Conservation (phyloP, 2,329 filamentous ascomycete genomes). For the Lithohypha guttulata region DNA sequence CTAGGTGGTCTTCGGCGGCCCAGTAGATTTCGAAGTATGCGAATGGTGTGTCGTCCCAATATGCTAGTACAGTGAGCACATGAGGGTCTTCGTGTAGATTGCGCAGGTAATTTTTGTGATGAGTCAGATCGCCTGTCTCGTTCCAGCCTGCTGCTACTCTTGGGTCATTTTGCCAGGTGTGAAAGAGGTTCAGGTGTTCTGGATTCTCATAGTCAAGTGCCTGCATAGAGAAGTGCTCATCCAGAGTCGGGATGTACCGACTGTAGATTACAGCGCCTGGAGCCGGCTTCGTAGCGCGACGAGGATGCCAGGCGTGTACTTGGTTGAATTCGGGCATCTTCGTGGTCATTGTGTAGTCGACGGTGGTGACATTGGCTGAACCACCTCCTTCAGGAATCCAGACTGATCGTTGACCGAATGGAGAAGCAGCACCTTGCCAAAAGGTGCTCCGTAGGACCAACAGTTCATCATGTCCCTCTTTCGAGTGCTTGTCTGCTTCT, state of each 20-base stretch:
- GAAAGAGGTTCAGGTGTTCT: conserved; percentile 59
- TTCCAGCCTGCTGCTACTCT: conserved; percentile 73
- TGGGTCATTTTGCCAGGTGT: conserved; percentile 74
- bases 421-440: conserved; percentile 61
- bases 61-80: conserved; percentile 57
- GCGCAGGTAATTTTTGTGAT: conserved; percentile 62
- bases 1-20: conserved; percentile 56
- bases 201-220: conserved; percentile 55
- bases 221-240: conserved; percentile 69
- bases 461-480: conserved; percentile 26
- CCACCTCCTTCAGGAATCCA: conserved; percentile 34
- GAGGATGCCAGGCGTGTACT: conserved; percentile 56
- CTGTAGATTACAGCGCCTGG: conserved; percentile 65
- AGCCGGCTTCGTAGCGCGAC: conserved; percentile 59
- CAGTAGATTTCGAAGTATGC: conserved; percentile 76
- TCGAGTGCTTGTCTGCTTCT: conserved; percentile 12
- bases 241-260: conserved; percentile 64
- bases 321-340: conserved; percentile 28
- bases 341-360: conserved; percentile 37
- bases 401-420: conserved; percentile 52
- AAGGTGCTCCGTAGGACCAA: conserved; percentile 47
- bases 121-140: conserved; percentile 62
- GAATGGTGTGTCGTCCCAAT: conserved; percentile 60
- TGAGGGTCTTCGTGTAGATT: conserved; percentile 61
- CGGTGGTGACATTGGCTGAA: conserved; percentile 28